These are phyloP conservation scores for Coemansia sp. DNA, from an alignment of 192 early-diverging fungal species.

Conservation along the genomic window DNA sequence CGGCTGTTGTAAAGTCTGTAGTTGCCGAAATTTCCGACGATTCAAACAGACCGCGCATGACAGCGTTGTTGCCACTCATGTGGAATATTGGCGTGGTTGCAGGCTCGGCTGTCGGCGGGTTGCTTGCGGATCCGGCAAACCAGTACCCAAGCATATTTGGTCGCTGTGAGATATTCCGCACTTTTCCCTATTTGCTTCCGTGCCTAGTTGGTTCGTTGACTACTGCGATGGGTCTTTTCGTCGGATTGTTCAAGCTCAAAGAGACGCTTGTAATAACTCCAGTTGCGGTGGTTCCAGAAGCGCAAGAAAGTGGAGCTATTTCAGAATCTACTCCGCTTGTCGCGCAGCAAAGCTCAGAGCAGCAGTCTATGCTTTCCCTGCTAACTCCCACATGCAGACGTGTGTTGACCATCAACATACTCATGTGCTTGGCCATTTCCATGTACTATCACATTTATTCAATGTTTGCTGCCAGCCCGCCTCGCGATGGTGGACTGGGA, in stretches of 20 bases:
- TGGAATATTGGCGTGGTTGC: slow-evolving; percentile 64
- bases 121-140: slow-evolving; percentile 69
- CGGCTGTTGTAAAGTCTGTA: slow-evolving; percentile 77
- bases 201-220: slow-evolving; percentile 69
- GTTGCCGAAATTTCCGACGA: slow-evolving; percentile 79
- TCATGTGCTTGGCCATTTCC: slow-evolving; percentile 21
- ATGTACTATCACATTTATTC: slow-evolving; percentile 40
- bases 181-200: slow-evolving; percentile 78
- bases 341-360: neutral
- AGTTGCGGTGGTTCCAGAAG: neutral
- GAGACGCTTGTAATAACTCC: slow-evolving; percentile 37
- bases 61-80: slow-evolving; percentile 66
- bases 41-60: slow-evolving; percentile 70
- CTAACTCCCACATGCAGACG: slow-evolving; percentile 20
- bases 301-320: neutral
- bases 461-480: slow-evolving; percentile 46
- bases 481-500: slow-evolving; percentile 55
- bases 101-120: slow-evolving; percentile 74
- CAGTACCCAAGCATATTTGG: slow-evolving; percentile 64
- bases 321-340: slow-evolving; percentile 15
- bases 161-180: slow-evolving; percentile 55
- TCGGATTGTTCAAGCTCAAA: slow-evolving; percentile 63
- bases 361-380: slow-evolving; percentile 10
- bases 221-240: slow-evolving; percentile 59
- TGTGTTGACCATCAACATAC: slow-evolving; percentile 23